Conservation (phyloP, 495 filamentous ascomycete genomes). For the Talaromyces nanjingensis region DNA sequence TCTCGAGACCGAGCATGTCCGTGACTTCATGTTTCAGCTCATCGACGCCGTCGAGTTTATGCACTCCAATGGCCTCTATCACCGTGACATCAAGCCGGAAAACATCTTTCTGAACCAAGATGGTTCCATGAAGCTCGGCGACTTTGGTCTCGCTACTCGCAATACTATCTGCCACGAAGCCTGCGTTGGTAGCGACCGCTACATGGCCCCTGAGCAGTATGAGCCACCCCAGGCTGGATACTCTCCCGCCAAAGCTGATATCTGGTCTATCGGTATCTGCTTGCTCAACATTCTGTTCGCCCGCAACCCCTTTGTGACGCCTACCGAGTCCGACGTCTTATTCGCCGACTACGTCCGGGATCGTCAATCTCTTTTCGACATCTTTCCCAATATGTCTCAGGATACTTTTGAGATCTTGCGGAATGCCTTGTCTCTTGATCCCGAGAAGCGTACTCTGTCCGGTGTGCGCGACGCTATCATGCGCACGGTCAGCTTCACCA, state of each 20-base stretch:
- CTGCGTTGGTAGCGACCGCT: slow-evolving; percentile 92
- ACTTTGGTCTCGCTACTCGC: slow-evolving; percentile 86
- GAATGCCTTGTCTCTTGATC: slow-evolving; percentile 83
- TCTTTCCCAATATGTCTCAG: slow-evolving; percentile 97
- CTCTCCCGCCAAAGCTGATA: slow-evolving; percentile 86
- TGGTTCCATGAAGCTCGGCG: slow-evolving; percentile 90
- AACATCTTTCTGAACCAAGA: slow-evolving; percentile 90
- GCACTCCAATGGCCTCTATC: slow-evolving; percentile 85
- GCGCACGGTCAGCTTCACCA: slow-evolving; percentile 85
- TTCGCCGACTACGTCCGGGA: slow-evolving; percentile 90
- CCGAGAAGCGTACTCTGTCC: slow-evolving; percentile 74
- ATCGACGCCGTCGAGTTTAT: slow-evolving; percentile 85
- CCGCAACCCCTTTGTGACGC: slow-evolving; percentile 86
- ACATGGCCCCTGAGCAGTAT: slow-evolving; percentile 98
- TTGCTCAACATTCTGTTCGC: slow-evolving; percentile 93
- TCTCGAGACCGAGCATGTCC: slow-evolving; percentile 89
- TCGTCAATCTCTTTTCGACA: slow-evolving; percentile 91
- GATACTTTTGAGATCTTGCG: slow-evolving; percentile 92
- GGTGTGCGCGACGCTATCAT: slow-evolving; percentile 68
- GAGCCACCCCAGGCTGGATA: slow-evolving; percentile 81
- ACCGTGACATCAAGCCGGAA: slow-evolving; percentile 98
- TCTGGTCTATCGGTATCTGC: slow-evolving; percentile 95
- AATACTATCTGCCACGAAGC: slow-evolving; percentile 84
- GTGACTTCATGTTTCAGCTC: slow-evolving; percentile 93
- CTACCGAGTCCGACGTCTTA: slow-evolving; percentile 76